Percentiles rank a stretch among this genome's conserved stretches.
phyloP scores from a whole-genome alignment of 495 filamentous ascomycete genomes.

The Penicillium malachiteum region DNA sequence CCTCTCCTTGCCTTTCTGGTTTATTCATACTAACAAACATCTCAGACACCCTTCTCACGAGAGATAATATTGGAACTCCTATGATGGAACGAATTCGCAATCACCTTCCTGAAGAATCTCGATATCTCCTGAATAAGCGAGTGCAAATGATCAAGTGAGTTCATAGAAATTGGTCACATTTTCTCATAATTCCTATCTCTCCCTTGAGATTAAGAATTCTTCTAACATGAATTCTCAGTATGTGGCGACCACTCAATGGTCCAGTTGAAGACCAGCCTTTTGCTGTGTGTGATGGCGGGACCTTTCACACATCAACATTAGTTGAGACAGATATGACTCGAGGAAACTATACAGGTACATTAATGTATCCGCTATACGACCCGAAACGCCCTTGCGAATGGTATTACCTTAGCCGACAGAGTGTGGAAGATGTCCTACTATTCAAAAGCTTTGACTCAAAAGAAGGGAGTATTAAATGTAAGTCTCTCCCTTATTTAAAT shows the following conservation, averaged over 20 bases:
- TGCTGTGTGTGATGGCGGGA: slow-evolving; percentile 31
- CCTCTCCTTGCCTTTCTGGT: too few relatives aligned
- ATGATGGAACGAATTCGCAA: slow-evolving; percentile 11
- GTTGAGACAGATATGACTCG: slow-evolving; percentile 14
- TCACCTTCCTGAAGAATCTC: slow-evolving; percentile 11
- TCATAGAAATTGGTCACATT: too few relatives aligned
- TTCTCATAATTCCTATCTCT: too few relatives aligned
- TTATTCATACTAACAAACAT: neutral
- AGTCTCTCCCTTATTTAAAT: neutral
- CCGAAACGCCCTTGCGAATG: slow-evolving; percentile 13
- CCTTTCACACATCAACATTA: slow-evolving; percentile 20
- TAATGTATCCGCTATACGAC: slow-evolving; percentile 22
- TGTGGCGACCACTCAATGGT: slow-evolving; percentile 29
- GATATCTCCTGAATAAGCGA: slow-evolving; percentile 4
- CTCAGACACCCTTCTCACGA: slow-evolving; percentile 11
- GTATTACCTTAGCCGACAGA: slow-evolving; percentile 33
- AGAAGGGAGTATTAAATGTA: slow-evolving; percentile 12
- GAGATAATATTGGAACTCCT: slow-evolving; percentile 8
- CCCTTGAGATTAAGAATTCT: too few relatives aligned
- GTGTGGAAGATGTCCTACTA: slow-evolving; percentile 25
- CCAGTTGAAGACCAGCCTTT: slow-evolving; percentile 31
- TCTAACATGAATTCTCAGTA: slow-evolving; percentile 9
- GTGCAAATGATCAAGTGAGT: slow-evolving; percentile 21
- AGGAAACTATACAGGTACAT: slow-evolving; percentile 20
- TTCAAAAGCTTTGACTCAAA: slow-evolving; percentile 34